Base-by-base conservation (phyloP, 2,329 filamentous ascomycete genomes). In the Aspergillus cejpii region DNA sequence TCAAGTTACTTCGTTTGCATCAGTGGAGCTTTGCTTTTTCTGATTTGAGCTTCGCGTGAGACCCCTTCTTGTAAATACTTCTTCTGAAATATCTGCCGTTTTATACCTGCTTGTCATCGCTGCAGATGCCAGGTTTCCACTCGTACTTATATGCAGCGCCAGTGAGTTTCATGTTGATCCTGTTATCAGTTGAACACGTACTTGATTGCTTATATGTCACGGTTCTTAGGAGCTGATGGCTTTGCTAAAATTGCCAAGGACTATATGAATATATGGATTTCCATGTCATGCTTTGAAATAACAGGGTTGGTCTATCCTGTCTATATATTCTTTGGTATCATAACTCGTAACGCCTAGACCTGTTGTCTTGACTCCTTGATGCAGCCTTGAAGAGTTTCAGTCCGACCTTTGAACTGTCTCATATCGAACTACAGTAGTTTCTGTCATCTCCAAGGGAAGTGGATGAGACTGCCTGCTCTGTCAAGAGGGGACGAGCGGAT, bases 11-110 rank as follows among this genome's bases (percentile, higher is more conserved):
- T 41, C 21, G 15, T 28, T 10, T 44, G 54, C 57, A 56, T 56
- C 24, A 47, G 43, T 50, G 52, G 55, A 52, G 57, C 56, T 44
- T 27, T 24, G 36, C 34, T 42, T 45, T 20, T 38, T 37, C 33
- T 29, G 28, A 24, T 24, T 26, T 10, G 17, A 8, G 3, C 5
- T 33, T 11, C 14, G 10, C 8, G 14, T 15, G 15, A 33, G 29
- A 17, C 15, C 11, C 21, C 6, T 44, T 50, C 41, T 41, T 49
- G 51, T 50, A 52, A 44, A 36, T 56, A 54, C 31, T 48, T 45
- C 26, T 43, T 15, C 37, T 37, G 45, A 14, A 15, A 17, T 17
- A 12, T 33, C 4, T 8, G 15, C 29, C 14, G 28, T 33, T 19
- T 6, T 10, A 15, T 33, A 19, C n/a, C 14, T 19, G n/a, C 3